phyloP scores from a whole-genome alignment of 2,329 filamentous ascomycete species.

The Trichoderma pleuroti region DNA sequence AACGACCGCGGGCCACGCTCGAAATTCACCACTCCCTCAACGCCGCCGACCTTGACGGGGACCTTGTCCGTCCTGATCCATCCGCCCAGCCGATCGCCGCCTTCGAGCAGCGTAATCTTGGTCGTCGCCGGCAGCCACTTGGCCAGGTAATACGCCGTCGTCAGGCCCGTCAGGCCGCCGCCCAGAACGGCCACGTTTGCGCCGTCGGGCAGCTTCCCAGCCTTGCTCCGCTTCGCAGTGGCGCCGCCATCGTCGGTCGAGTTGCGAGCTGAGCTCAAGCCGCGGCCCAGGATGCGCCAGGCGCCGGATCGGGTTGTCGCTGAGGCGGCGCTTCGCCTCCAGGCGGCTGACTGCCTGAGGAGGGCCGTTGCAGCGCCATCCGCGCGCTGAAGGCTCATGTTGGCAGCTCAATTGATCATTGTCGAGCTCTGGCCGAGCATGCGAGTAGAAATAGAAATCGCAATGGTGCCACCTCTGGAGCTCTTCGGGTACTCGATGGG shows the following conservation, averaged over 20 bases:
- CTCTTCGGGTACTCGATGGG: not conserved
- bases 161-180: constrained; percentile 78
- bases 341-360: constrained; percentile 25
- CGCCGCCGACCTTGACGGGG: constrained; percentile 53
- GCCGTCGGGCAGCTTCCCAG: not conserved
- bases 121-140: constrained; percentile 59
- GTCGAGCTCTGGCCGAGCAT: constrained; percentile 4
- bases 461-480: constrained; percentile 9
- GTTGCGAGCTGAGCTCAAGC: not conserved
- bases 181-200: constrained; percentile 65
- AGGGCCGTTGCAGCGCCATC: constrained; percentile 29
- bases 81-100: constrained; percentile 66
- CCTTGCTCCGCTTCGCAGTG: not conserved
- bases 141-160: constrained; percentile 72
- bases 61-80: constrained; percentile 73
- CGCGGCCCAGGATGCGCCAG: not conserved
- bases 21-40: constrained; percentile 60
- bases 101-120: constrained; percentile 80
- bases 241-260: not conserved
- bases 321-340: constrained; percentile 13
- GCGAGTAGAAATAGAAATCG: not conserved
- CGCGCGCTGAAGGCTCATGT: constrained; percentile 30
- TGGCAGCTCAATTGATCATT: constrained; percentile 32
- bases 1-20: constrained; percentile 82
- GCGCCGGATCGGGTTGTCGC: not conserved